A percentile compares a stretch with the other conserved stretches of the same genome.
phyloP scores from a whole-genome alignment of 331 rosid species.

The Phaseolus coccineus region DNA sequence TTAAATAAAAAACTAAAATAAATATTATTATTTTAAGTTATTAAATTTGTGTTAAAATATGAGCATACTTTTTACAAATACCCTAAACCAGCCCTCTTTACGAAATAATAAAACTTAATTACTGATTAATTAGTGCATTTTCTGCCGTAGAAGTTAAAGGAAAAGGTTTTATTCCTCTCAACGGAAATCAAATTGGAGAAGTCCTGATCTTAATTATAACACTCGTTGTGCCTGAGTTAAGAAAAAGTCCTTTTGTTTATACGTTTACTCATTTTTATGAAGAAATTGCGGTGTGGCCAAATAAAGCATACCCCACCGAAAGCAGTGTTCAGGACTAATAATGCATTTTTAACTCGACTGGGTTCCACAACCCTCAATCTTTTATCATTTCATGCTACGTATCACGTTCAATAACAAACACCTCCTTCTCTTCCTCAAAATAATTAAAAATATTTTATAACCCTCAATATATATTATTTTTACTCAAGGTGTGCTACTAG shows the following conservation, averaged over 20 bases:
- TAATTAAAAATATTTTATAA: too few relatives aligned
- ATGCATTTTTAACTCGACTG: slow-evolving; percentile 20
- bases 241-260: background rate
- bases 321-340: slow-evolving; percentile 4
- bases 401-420: background rate
- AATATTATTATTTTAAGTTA: too few relatives aligned
- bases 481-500: too few relatives aligned
- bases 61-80: background rate
- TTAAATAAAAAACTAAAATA: too few relatives aligned
- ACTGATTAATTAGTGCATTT: background rate
- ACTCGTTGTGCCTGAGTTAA: background rate
- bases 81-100: background rate
- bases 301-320: slow-evolving; percentile 28
- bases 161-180: background rate
- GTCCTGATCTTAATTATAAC: background rate
- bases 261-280: background rate
- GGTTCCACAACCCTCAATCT: slow-evolving; percentile 18
- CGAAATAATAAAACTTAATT: background rate
- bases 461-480: too few relatives aligned
- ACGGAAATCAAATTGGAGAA: background rate
- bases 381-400: slow-evolving; percentile 26
- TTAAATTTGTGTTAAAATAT: too few relatives aligned
- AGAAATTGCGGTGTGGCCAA: background rate
- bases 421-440: background rate
- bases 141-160: background rate